A percentile compares a stretch with the other conserved stretches of the same genome.
These are phyloP conservation scores for Nigrospora oryzae DNA, from an alignment of 2,329 filamentous ascomycete genomes.

Conservation along the genomic window DNA sequence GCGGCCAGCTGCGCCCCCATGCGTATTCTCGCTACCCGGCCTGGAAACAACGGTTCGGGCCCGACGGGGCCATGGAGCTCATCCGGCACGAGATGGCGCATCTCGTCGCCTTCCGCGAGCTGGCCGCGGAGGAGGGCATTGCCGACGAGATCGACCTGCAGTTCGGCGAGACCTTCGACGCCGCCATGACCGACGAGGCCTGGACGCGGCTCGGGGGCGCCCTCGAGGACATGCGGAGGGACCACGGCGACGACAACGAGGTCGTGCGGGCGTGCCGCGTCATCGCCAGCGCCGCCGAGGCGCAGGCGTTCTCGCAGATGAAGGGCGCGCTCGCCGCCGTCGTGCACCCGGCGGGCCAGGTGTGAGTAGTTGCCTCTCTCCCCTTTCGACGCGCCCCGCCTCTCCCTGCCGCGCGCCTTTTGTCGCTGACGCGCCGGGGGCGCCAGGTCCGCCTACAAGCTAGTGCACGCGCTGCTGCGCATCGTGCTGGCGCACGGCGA, in stretches of 20 bases:
- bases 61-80: slow-evolving; percentile 17
- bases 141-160: slow-evolving; percentile 18
- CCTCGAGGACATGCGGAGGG: slow-evolving; percentile 15
- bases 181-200: slow-evolving; percentile 20
- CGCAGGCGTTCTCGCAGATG: slow-evolving; percentile 21
- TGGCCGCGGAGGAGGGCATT: slow-evolving; percentile 10
- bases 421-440: too few relatives aligned
- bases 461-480: slow-evolving; percentile 7
- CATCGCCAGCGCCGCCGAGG: slow-evolving; percentile 11
- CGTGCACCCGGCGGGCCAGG: slow-evolving; percentile 14
- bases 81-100: slow-evolving; percentile 20
- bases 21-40: slow-evolving; percentile 19
- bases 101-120: slow-evolving; percentile 8
- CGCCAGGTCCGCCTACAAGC: slow-evolving; percentile 9
- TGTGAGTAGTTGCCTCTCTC: slow-evolving; percentile 1
- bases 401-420: too few relatives aligned
- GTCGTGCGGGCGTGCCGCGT: slow-evolving; percentile 13
- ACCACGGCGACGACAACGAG: slow-evolving; percentile 17
- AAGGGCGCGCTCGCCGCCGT: slow-evolving; percentile 17
- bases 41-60: slow-evolving; percentile 17
- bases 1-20: slow-evolving; percentile 12
- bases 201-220: slow-evolving; percentile 17
- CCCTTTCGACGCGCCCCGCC: too few relatives aligned
- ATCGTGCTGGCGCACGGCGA: slow-evolving; percentile 5
- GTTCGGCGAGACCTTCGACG: slow-evolving; percentile 22